A percentile compares a stretch with the other conserved stretches of the same genome.
phyloP scores from a whole-genome alignment of 1,284 basidiomycete species.

The Pseudozyma flocculosa region DNA sequence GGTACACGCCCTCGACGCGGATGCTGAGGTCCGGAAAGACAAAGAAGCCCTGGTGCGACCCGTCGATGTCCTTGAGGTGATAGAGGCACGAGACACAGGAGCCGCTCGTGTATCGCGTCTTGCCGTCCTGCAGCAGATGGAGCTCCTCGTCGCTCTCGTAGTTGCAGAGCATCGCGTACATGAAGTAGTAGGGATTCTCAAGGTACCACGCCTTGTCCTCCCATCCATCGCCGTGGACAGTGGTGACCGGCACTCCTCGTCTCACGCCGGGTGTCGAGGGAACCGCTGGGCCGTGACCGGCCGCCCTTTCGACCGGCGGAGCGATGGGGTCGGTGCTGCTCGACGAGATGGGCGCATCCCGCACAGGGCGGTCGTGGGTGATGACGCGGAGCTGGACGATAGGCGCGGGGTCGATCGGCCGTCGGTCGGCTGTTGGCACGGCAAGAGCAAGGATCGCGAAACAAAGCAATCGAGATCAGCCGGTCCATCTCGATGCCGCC shows the following conservation, averaged over 20 bases:
- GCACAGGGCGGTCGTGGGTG: conserved; percentile 57
- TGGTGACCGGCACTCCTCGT: conserved; percentile 41
- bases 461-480: not conserved
- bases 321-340: conserved; percentile 9
- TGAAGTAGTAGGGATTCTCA: conserved; percentile 54
- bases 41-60: conserved; percentile 68
- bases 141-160: conserved; percentile 72
- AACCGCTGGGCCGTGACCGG: conserved; percentile 17
- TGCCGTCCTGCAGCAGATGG: conserved; percentile 89
- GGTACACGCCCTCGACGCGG: conserved; percentile 79
- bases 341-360: conserved; percentile 6
- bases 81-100: conserved; percentile 90
- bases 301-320: conserved; percentile 24
- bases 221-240: conserved; percentile 45
- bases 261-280: conserved; percentile 26
- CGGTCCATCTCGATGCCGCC: no score
- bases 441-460: no score
- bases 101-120: conserved; percentile 82
- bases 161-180: conserved; percentile 55
- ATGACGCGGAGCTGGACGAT: conserved; percentile 91
- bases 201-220: conserved; percentile 56
- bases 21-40: conserved; percentile 59
- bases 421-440: conserved; percentile 70
- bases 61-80: conserved; percentile 87
- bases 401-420: conserved; percentile 92